Base-by-base conservation (phyloP, 441 rosid species). In the Kokia cookei region DNA sequence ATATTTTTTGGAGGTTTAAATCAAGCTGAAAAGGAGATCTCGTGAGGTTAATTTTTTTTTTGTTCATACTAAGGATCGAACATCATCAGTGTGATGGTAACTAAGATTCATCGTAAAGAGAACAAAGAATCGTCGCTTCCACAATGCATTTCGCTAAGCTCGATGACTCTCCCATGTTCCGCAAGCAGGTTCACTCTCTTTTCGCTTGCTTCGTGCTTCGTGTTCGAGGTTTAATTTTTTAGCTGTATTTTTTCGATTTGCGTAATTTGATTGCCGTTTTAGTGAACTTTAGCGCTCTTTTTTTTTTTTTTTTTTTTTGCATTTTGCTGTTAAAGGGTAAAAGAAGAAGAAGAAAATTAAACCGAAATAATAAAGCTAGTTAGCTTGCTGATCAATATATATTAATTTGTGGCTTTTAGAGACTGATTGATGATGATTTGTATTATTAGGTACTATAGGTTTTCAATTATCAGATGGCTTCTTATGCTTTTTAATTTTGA, bases 121-220 rank as follows among this genome's bases (percentile, higher is more conserved):
- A 78, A 58, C 51, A 76, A 79, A 83, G 79, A 75, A 65, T 69
- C 27, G 58, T 54, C 72, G 78, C 60, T 48, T 82, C 76, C 55
- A 87, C 76, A 77, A 97, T 97, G 99, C 92, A 87, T 88, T 97
- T 97, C 86, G 74, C 95, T 4, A 97, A 93, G 94, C 99, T 97
- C 84, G 99, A 97, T 77, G 99, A 97, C 90, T 97, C 99, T 82
- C 99, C 99, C 79, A 97, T 97, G 99, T 94, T 97, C 78, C 98
- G 99, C 75, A 97, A 94, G 85, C 99, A 94, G 98, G 99, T 94
- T 74, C 66, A 69, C 72, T 75, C 65, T 80, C 71, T 10, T 75
- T 65, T n/a, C 15, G 19, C n/a, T 58, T 51, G 73, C 29, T 55
- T 55, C 14, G 60, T 55, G 27, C 22, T 55, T 55, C 29, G 60